Base-by-base conservation (phyloP, 352 stramenopile species). In the Blastocystis sp. region DNA sequence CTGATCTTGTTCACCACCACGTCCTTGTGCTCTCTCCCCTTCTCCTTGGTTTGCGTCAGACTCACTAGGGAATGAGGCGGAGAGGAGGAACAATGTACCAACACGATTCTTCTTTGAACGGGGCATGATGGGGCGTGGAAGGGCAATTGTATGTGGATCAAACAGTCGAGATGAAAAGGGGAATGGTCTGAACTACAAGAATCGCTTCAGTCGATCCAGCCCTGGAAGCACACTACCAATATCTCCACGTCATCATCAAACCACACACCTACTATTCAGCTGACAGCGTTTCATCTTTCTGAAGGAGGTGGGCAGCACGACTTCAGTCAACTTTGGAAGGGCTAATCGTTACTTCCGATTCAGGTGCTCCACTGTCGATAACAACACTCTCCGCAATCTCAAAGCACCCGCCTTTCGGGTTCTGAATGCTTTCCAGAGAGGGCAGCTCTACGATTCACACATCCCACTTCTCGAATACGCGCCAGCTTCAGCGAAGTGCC, bases 11-110 rank as follows among this genome's bases (percentile, higher is more conserved):
- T 93, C 71, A 98, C 94, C 21, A 98, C 94, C 71, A 92, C 93
- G 76, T 95, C 92, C 93, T 99, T 99, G 88, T 98, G 94, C 76
- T 98, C 94, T 76, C 93, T 94, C 69, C 94, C 97, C 91, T 34
- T 34, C 28, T 34, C 28, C 28, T 34, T 34, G 28, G 28, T 34
- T 34, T 34, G 28, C 28, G 28, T 34, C 28, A 34, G 28, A 34
- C 28, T 34, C 28, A 34, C 28, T 34, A 34, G 28, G 28, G 28
- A 60, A 43, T 21, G 17, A 34, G 91, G 28, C 80, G 92, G 91
- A 89, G 96, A 92, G 91, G 54, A 57, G 14, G 19, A 2, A 76
- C 61, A 82, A 45, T 2, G 48, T 89, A 89, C 87, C 87, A 66
- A 89, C 59, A 76, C 80, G 82, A 66, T 66, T 89, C 66, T 93